phyloP scores from a whole-genome alignment of 257 asterid genomes.

The Craterostigma plantagineum region DNA sequence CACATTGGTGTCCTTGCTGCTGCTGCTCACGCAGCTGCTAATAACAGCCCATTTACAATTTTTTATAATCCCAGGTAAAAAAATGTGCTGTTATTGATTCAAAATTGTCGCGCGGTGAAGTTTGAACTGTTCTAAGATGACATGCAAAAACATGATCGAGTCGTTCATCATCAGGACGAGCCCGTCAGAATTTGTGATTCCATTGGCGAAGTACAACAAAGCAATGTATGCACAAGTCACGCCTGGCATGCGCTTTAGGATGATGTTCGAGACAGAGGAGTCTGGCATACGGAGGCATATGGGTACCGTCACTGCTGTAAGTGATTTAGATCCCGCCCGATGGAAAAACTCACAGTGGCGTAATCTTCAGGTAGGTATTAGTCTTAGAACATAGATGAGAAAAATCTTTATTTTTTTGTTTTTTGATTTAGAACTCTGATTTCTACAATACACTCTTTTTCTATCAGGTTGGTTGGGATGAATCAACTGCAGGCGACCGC shows the following conservation, averaged over 20 bases:
- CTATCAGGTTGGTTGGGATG: constrained; percentile 97
- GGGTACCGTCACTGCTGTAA: constrained; percentile 73
- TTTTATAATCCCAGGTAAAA: constrained; percentile 87
- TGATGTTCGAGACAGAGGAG: constrained; percentile 98
- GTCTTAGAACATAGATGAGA: no score
- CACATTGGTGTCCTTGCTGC: constrained; percentile 97
- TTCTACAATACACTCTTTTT: no score
- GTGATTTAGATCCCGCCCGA: constrained; percentile 67
- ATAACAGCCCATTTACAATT: constrained; percentile 75
- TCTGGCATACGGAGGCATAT: constrained; percentile 84
- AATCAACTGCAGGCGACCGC: constrained; percentile 92
- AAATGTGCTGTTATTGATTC: not conserved
- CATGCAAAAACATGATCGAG: no score
- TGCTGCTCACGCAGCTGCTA: constrained; percentile 98
- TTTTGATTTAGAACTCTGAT: no score
- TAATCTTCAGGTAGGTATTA: constrained; percentile 64
- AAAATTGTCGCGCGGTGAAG: not conserved
- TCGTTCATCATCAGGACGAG: constrained; percentile 90
- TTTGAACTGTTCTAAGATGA: no score
- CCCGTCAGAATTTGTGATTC: constrained; percentile 84
- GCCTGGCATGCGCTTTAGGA: constrained; percentile 85
- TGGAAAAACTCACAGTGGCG: constrained; percentile 98
- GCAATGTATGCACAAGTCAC: constrained; percentile 82
- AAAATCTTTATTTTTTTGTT: no score
- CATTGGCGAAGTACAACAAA: constrained; percentile 81